A percentile compares a stretch with the other conserved stretches of the same genome.
Conservation (phyloP, 148 eudicot species). For the Amaranthus palmeri region DNA sequence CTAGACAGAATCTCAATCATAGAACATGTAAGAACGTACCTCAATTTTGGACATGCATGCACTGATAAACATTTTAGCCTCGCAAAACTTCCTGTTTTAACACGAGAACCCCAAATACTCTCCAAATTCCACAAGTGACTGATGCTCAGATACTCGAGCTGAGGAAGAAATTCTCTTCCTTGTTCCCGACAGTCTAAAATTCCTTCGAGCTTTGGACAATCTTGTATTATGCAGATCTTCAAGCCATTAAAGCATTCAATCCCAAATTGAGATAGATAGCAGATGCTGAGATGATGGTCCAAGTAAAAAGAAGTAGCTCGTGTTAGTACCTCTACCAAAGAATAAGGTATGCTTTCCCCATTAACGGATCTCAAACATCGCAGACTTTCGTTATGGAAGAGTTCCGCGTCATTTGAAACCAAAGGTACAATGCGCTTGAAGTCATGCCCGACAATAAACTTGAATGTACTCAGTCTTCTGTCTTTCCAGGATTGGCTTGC, state of each 20-base stretch:
- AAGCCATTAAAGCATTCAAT: constrained; percentile 4
- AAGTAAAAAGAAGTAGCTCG: constrained; percentile 28
- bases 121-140: constrained; percentile 22
- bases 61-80: constrained; percentile 20
- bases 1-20: constrained; percentile 16
- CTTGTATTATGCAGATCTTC: constrained; percentile 26
- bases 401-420: constrained; percentile 17
- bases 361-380: constrained; percentile 34
- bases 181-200: neutral
- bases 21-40: constrained; percentile 13
- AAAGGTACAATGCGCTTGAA: constrained; percentile 21
- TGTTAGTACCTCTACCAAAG: constrained; percentile 16
- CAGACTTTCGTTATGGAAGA: constrained; percentile 10
- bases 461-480: constrained; percentile 6
- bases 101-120: constrained; percentile 9
- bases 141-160: constrained; percentile 21
- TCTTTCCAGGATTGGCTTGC: constrained; percentile 19
- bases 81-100: constrained; percentile 19
- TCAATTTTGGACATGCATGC: constrained; percentile 28
- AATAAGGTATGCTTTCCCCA: constrained; percentile 22
- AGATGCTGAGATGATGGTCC: constrained; percentile 28
- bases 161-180: constrained; percentile 4
- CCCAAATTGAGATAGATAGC: constrained; percentile 25
- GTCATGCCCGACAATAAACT: constrained; percentile 28
- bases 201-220: constrained; percentile 22